Evolutionary conservation across 352 stramenopile species (phyloP).

Genomic region (Paralagenidium karlingii): DNA sequence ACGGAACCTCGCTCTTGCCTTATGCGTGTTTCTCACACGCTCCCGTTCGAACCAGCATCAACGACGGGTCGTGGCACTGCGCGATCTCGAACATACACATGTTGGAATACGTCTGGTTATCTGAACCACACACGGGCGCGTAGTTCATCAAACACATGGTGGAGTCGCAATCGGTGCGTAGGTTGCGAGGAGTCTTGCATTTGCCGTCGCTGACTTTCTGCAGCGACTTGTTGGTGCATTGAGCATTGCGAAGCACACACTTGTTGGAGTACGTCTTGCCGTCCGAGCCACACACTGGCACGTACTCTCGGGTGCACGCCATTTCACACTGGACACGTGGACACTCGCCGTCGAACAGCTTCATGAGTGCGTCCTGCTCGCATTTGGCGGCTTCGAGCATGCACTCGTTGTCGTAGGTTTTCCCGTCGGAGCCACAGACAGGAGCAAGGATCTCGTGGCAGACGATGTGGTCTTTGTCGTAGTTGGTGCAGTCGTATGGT

Average conservation of each 20-base stretch:
- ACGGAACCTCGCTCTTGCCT: too few relatives aligned
- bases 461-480: too few relatives aligned
- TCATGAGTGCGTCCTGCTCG: conserved; percentile 8
- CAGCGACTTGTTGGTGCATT: conserved; percentile 2
- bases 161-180: conserved; percentile 17
- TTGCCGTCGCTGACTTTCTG: conserved; percentile 23
- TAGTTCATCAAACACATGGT: conserved; percentile 20
- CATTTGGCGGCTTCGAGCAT: conserved; percentile 28
- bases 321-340: conserved; percentile 2
- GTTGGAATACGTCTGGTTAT: conserved; percentile 22
- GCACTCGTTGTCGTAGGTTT: conserved; percentile 42
- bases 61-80: conserved; percentile 11
- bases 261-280: conserved; percentile 2
- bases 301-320: conserved; percentile 1
- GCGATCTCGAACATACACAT: conserved; percentile 15
- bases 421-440: conserved; percentile 37
- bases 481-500: too few relatives aligned
- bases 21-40: too few relatives aligned
- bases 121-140: conserved; percentile 13
- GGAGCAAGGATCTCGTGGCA: conserved; percentile 7
- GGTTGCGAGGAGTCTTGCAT: conserved; percentile 8
- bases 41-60: conserved; percentile 25
- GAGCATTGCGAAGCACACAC: neutral
- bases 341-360: conserved; percentile 4
- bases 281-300: conserved; percentile 11